Evolutionary conservation across 2,329 filamentous ascomycete genomes (phyloP).

Genomic region (Fusarium buxicola): DNA sequence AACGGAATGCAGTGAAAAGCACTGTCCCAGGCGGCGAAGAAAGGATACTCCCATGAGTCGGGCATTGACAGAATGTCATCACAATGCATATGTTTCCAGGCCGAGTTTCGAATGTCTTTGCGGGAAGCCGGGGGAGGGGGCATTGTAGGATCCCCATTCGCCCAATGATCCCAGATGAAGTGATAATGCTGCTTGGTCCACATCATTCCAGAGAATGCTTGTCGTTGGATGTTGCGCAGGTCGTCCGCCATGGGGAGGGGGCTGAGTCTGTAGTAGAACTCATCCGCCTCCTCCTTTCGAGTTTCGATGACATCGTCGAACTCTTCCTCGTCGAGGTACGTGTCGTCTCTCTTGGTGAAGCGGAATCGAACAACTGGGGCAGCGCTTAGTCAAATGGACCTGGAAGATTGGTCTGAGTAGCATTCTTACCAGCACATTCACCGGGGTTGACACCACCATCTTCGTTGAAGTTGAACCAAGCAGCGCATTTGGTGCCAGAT

Average conservation of each 20-base stretch:
- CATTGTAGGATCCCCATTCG: constrained; percentile 89
- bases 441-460: constrained; percentile 87
- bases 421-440: constrained; percentile 81
- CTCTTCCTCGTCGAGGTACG: constrained; percentile 89
- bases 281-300: constrained; percentile 89
- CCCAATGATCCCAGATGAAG: constrained; percentile 98
- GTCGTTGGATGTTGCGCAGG: constrained; percentile 92
- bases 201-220: constrained; percentile 96
- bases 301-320: constrained; percentile 93
- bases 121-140: constrained; percentile 85
- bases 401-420: constrained; percentile 51
- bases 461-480: constrained; percentile 93
- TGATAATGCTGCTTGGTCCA: constrained; percentile 98
- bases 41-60: constrained; percentile 98
- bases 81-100: constrained; percentile 95
- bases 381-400: not conserved
- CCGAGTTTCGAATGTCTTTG: constrained; percentile 83
- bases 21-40: constrained; percentile 97
- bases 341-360: constrained; percentile 78
- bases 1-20: constrained; percentile 97
- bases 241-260: constrained; percentile 94
- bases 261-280: constrained; percentile 94
- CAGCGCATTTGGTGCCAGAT: constrained; percentile 87
- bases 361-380: constrained; percentile 85
- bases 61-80: constrained; percentile 98